Base-by-base conservation (phyloP, 805 yeast genomes). In the Cyberlindnera maclurae region DNA sequence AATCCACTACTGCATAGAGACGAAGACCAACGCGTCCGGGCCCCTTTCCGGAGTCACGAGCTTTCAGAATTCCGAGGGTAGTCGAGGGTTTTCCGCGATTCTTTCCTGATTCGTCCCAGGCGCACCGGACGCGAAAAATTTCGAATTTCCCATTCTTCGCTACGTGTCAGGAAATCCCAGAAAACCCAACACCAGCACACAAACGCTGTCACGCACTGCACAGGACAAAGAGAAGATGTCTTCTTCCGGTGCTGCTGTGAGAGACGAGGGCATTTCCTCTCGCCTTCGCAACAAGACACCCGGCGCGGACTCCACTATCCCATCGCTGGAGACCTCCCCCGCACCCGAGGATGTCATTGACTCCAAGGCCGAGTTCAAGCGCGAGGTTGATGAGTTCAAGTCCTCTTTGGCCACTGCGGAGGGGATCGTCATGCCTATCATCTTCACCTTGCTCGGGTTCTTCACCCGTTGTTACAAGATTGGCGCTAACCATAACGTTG, bases 401-500 rank as follows among this genome's bases (percentile, higher is more conserved):
- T 32, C 46, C 8, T 54, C 57, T 7, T 36, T 51, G 3, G 34
- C 37, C 1, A 37, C 41, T 12, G 54, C 51, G 1, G 59, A 55
- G 43, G 37, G 49, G 4, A 55, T 69, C 46, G 51, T 75, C 38
- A 79, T 77, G 26, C 82, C 88, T n/a, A 50, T 82, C 4, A 34
- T 78, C 16, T 71, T 89, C 54, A 88, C 96, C 1, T 42, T 71
- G 2, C 46, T 81, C 15, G 79, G 93, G 9, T 82, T 89, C 51
- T 72, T 71, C 45, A 71, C 86, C 31, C 75, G 97, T 51, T 75
- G 88, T 60, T 79, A 84, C 64, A 68, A 72, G 45, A 82, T 90
- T 49, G 82, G 84, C 39, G 67, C 72, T 40, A 83, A 86, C 44
- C 68, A 73, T 40, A 69, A 73, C 40, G 97, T 93, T 24, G 93